Evolutionary conservation across 2,329 filamentous ascomycete genomes (phyloP), one percentile per base, ranked within the genome.

Genomic region (Pyrenophora graminea): DNA sequence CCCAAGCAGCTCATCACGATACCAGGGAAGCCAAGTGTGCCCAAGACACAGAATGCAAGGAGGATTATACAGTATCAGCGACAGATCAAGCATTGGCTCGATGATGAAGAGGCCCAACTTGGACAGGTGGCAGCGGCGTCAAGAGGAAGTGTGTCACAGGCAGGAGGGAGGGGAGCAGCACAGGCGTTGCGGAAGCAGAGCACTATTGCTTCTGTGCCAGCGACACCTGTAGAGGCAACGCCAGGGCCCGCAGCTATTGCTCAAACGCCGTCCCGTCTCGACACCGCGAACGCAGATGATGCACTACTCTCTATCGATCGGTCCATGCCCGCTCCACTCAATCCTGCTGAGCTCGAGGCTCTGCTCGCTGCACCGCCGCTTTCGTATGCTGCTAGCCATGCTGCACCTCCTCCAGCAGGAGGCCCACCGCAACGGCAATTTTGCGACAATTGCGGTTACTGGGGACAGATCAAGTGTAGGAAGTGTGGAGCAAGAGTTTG

Each of bases 401-500:
- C 70, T 13, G 72, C 69, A 4, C 73, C 77, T 17, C 73, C 76
- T 12, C 64, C 74, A 4, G 49, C 68, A 3, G 62, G 63, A 13
- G 74, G 68, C 8, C 86, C 87, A 2, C 76, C 77, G 39, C 73
- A 75, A 46, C 79, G 88, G 52, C 76, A 77, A 31, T 93, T 92
- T 70, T 93, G 89, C 73, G 87, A 87, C 67, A 84, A 91, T 27
- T 93, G 89, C 67, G 89, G 89, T 12, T 92, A 91, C 73, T 92
- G 89, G 89, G 89, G 89, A 2, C 78, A 85, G 34, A 85, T 90
- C 39, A 82, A 81, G 71, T 93, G 89, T 74, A 82, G 86, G 70
- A 90, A 88, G 76, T 93, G 89, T 73, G 88, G 88, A n/a, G 83
- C 82, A 39, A 80, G 86, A 63, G 85, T 90, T n/a, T 93, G 89